These are phyloP conservation scores for Blastomyces parvus DNA, from an alignment of 2,329 filamentous ascomycete genomes.

Conservation along the genomic window DNA sequence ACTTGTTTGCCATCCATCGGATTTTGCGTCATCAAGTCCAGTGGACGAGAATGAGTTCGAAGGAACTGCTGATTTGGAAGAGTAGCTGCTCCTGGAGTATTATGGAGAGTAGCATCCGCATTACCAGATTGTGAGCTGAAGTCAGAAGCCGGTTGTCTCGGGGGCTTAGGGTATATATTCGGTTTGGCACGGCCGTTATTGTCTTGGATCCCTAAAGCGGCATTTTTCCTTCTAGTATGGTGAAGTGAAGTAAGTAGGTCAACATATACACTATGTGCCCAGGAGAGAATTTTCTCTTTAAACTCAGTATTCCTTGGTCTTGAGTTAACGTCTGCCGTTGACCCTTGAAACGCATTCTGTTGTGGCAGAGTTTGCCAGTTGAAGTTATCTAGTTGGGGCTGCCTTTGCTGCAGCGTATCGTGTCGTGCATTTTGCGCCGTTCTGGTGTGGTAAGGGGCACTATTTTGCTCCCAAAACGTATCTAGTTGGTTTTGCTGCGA, in stretches of 20 bases:
- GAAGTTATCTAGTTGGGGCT: slow-evolving; percentile 15
- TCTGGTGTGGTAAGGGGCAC: slow-evolving; percentile 22
- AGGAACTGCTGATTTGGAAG: slow-evolving; percentile 10
- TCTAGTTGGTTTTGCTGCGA: slow-evolving; percentile 10
- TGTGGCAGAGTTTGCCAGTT: slow-evolving; percentile 20
- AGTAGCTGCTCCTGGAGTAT: slow-evolving; percentile 4
- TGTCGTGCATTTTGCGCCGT: slow-evolving; percentile 14
- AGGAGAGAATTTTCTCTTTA: slow-evolving; percentile 57
- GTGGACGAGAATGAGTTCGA: slow-evolving; percentile 6
- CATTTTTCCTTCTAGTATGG: slow-evolving; percentile 38
- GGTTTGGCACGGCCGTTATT: slow-evolving; percentile 41
- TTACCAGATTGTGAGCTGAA: slow-evolving; percentile 13
- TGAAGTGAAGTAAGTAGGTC: slow-evolving; percentile 59
- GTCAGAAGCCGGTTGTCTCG: slow-evolving; percentile 44
- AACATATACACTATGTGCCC: slow-evolving; percentile 64
- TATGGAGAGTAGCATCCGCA: neutral
- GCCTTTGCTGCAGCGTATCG: neutral
- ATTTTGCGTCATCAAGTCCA: slow-evolving; percentile 2
- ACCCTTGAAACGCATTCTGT: slow-evolving; percentile 16
- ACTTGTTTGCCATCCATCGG: slow-evolving; percentile 12
- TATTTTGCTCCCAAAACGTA: slow-evolving; percentile 20
- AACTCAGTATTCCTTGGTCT: slow-evolving; percentile 43
- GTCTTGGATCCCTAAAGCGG: slow-evolving; percentile 40
- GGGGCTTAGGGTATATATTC: slow-evolving; percentile 53
- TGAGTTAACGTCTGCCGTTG: slow-evolving; percentile 18